phyloP scores from a whole-genome alignment of 2,329 filamentous ascomycete species.

The Cladophialophora psammophila region DNA sequence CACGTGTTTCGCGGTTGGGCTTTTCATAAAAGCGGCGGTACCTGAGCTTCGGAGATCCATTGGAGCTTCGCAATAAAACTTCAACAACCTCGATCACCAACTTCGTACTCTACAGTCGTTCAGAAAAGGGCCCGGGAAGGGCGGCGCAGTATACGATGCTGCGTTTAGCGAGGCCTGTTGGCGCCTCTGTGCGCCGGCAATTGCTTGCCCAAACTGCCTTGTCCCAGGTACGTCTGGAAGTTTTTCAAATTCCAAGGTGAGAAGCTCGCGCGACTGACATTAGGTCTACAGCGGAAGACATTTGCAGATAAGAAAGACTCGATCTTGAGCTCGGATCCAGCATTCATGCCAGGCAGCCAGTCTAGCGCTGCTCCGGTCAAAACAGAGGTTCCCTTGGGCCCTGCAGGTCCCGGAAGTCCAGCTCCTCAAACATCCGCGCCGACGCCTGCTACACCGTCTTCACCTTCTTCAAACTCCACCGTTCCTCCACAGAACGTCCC shows the following conservation, averaged over 20 bases:
- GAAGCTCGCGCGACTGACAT: constrained; percentile 32
- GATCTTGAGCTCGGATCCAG: constrained; percentile 39
- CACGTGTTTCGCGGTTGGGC: background rate
- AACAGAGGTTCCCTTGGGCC: constrained; percentile 36
- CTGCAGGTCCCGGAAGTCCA: constrained; percentile 34
- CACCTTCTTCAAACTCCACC: constrained; percentile 54
- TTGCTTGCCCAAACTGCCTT: constrained; percentile 35
- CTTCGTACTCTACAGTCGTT: constrained; percentile 21
- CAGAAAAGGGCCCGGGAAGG: constrained; percentile 22
- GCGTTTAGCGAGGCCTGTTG: constrained; percentile 39
- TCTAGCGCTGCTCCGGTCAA: constrained; percentile 31
- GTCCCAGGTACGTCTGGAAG: constrained; percentile 33
- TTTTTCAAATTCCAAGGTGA: background rate
- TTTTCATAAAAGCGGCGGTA: constrained; percentile 18
- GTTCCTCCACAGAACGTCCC: constrained; percentile 60
- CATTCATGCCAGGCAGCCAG: constrained; percentile 31
- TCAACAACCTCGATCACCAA: constrained; percentile 16
- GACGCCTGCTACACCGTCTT: constrained; percentile 46
- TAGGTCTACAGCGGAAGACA: constrained; percentile 30
- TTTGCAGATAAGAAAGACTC: constrained; percentile 38
- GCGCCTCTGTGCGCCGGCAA: constrained; percentile 34
- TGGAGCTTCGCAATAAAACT: constrained; percentile 19
- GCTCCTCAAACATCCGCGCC: constrained; percentile 37
- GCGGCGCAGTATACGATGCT: constrained; percentile 37
- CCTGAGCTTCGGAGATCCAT: constrained; percentile 22